Base-by-base conservation (phyloP, 1,284 basidiomycete species). In the Ganoderma sp. region DNA sequence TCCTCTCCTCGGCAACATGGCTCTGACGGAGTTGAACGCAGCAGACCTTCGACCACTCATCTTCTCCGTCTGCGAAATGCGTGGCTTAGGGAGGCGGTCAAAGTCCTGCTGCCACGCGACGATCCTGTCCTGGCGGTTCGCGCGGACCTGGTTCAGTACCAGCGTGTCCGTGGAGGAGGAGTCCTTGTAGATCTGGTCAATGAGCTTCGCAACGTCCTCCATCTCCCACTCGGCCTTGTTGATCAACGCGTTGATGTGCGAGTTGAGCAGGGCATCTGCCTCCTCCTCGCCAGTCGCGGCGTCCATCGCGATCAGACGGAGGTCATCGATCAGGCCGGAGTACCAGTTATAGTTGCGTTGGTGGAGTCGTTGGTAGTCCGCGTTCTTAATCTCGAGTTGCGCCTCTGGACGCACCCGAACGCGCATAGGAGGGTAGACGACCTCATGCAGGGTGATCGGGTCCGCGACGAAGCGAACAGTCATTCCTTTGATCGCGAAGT, bases 41-140 rank as follows among this genome's bases (percentile, higher is more conserved):
- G 91, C 90, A 4, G 84, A 75, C 69, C 86, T 83, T 66, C 87
- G 86, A 52, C 80, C 80, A 3, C 28, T 19, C 12, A 34, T 52
- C 71, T 86, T 85, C 67, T 88, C 87, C 0, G 79, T 74, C 48
- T 84, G 83, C 17, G 71, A 82, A 68, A 75, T 66, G 50, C 87
- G 85, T 2, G 88, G 87, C 75, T 90, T 92, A 2, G 90, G 92
- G 67, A 89, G 82, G 65, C 85, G 86, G 75, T 94, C 91, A 76
- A 96, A 95, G 75, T 95, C 92, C 67, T 88, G 87, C 77, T 98
- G 96, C 95, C 97, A 99, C 54, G 93, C 93, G n/a, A 98, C 95
- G 63, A 98, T 96, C 79, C 93, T 94, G 76, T 98, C 95, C 80
- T 98, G 97, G 54, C 97, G 86, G 67, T 90, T 90, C 3, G 94